Percentiles rank a stretch among this genome's conserved stretches.
phyloP scores from a whole-genome alignment of 108 stramenopile genomes.

The Fistulifera pelliculosa region DNA sequence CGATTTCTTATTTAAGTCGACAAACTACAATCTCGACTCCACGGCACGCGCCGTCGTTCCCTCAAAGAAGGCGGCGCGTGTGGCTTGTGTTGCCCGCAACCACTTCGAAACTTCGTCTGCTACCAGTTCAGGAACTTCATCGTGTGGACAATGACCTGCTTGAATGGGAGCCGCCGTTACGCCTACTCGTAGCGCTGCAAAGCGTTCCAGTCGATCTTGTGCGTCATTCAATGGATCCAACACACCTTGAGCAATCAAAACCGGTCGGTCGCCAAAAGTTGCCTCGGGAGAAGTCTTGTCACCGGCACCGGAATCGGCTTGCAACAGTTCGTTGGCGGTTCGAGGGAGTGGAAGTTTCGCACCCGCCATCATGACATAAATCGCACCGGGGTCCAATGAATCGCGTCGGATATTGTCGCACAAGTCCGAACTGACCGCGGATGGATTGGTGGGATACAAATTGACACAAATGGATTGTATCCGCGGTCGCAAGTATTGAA shows the following conservation, averaged over 20 bases:
- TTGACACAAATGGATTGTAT: slow-evolving; percentile 44
- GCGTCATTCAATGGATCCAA: slow-evolving; percentile 50
- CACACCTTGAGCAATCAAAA: slow-evolving; percentile 36
- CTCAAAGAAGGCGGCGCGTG: too few species aligned
- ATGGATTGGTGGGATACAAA: slow-evolving; percentile 42
- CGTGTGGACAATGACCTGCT: slow-evolving; percentile 49
- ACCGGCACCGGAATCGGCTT: slow-evolving; percentile 7
- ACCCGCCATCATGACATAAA: slow-evolving; percentile 50
- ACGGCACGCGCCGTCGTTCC: too few species aligned
- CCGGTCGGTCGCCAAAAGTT: slow-evolving; percentile 23
- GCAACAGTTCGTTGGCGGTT: slow-evolving; percentile 37
- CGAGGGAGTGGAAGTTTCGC: slow-evolving; percentile 36
- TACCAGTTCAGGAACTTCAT: slow-evolving; percentile 28
- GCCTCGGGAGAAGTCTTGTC: not conserved
- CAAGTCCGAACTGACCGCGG: slow-evolving; percentile 26
- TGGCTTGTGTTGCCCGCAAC: slow-evolving; percentile 14
- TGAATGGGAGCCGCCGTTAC: slow-evolving; percentile 26
- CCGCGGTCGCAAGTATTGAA: slow-evolving; percentile 34
- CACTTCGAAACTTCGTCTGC: slow-evolving; percentile 16
- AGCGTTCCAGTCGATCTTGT: slow-evolving; percentile 17
- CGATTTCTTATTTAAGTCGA: too few species aligned
- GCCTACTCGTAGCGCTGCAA: slow-evolving; percentile 21
- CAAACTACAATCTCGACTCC: too few species aligned
- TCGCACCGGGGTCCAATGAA: slow-evolving; percentile 48
- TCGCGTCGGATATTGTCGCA: slow-evolving; percentile 33